Percentiles rank a stretch among this genome's conserved stretches.
These are phyloP conservation scores for Anacardium occidentale DNA, from an alignment of 345 rosid species.

Conservation along the genomic window DNA sequence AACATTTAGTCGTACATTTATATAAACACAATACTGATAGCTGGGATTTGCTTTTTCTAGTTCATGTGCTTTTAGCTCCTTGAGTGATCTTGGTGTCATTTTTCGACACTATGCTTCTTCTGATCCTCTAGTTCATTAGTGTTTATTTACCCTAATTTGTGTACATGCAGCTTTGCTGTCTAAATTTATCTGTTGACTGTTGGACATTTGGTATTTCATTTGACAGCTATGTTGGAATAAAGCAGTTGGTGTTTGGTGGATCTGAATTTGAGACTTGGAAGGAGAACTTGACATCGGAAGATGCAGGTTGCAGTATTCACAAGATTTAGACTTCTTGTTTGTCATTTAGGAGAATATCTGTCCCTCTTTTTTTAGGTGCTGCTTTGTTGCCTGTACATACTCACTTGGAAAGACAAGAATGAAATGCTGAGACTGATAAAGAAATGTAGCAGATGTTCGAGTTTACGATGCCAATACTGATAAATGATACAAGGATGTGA, in stretches of 20 bases:
- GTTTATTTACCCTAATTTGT: not conserved
- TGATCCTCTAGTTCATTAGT: not conserved
- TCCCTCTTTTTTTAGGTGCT: not conserved
- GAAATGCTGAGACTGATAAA: not conserved
- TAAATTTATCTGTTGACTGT: not conserved
- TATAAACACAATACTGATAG: not conserved
- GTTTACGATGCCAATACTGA: not conserved
- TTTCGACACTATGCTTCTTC: not conserved
- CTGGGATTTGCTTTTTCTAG: not conserved
- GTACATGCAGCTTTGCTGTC: not conserved
- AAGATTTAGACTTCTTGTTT: conserved; percentile 42
- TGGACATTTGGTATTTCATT: conserved; percentile 1
- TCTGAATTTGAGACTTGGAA: conserved; percentile 81
- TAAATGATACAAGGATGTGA: not conserved
- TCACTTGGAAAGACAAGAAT: not conserved
- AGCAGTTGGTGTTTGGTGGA: conserved; percentile 84
- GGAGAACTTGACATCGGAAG: conserved; percentile 68
- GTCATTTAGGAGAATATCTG: not conserved
- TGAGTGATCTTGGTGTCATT: not conserved
- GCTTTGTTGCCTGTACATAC: not conserved
- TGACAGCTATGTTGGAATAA: conserved; percentile 76
- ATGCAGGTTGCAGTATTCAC: conserved; percentile 65
- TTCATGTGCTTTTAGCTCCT: not conserved
- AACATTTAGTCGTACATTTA: not conserved
- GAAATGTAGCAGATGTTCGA: not conserved